Percentiles rank a stretch among this genome's conserved stretches.
Conservation (phyloP, 306 rosid genomes). For the Ammopiptanthus mongolicus region DNA sequence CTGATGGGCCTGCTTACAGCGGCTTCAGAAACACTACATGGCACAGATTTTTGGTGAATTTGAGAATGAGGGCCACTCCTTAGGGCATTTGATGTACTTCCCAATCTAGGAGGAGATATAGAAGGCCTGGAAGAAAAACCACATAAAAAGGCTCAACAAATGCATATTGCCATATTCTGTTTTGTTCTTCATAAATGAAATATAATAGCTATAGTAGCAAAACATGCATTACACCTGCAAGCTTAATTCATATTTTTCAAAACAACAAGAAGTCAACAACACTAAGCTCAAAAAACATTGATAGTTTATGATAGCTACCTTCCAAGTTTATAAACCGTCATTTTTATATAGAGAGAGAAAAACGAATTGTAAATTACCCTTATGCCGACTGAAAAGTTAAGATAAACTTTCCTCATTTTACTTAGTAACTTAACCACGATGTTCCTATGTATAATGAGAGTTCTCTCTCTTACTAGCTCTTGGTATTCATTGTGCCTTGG, state of each 20-base stretch:
- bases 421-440: background rate
- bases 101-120: conserved; percentile 27
- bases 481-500: background rate
- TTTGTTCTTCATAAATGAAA: conserved; percentile 1
- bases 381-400: background rate
- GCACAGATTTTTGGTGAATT: conserved; percentile 8
- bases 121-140: conserved; percentile 32
- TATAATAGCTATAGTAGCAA: background rate
- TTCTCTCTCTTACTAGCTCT: background rate
- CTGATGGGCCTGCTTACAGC: conserved; percentile 20
- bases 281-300: background rate
- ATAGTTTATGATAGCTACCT: background rate
- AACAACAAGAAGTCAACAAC: background rate
- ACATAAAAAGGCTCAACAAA: conserved; percentile 23
- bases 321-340: background rate
- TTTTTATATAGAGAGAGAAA: background rate
- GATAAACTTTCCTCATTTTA: background rate
- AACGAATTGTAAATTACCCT: background rate
- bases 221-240: background rate
- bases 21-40: conserved; percentile 18
- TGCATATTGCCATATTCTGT: background rate
- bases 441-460: background rate
- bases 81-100: conserved; percentile 21
- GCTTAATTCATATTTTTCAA: conserved; percentile 3
- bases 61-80: conserved; percentile 22